Percentiles rank a stretch among this genome's conserved stretches.
Evolutionary conservation across 768 basidiomycete species (phyloP).

Genomic region (Leccinum boreale): DNA sequence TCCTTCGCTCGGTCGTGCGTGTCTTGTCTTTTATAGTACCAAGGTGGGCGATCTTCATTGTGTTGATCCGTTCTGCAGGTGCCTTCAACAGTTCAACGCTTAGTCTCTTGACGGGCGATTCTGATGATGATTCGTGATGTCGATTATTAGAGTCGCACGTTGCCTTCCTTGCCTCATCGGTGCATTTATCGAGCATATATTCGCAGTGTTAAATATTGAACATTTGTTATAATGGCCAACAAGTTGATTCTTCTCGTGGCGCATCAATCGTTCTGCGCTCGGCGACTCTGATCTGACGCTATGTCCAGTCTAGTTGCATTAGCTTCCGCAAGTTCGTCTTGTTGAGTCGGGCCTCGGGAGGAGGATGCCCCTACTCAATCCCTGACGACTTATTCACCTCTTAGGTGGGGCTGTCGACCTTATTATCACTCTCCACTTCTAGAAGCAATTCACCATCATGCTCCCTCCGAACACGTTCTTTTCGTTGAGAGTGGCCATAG

Average conservation of each 20-base stretch:
- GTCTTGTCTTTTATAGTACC: neutral
- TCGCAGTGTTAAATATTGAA: neutral
- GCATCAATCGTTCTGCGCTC: neutral
- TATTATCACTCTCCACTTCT: neutral
- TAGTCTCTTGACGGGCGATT: constrained; percentile 25
- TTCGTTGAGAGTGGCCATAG: neutral
- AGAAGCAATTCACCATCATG: constrained; percentile 18
- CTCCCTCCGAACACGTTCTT: neutral
- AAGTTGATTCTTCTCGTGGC: neutral
- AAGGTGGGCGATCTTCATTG: neutral
- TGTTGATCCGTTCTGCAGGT: constrained; percentile 12
- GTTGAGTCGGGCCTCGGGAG: neutral
- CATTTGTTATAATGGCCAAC: neutral
- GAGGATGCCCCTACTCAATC: neutral
- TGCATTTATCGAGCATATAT: constrained; percentile 11
- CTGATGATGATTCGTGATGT: constrained; percentile 30
- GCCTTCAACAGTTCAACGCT: constrained; percentile 29
- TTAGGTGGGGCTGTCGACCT: neutral
- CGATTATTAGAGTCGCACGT: neutral
- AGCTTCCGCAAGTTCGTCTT: neutral
- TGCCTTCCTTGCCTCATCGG: neutral
- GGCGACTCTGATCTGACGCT: neutral
- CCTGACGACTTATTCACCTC: neutral
- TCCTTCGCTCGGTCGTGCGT: constrained; percentile 35
- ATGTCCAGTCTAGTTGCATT: neutral